Base-by-base conservation (phyloP, 2,329 filamentous ascomycete genomes). In the Pleomassaria siparia region DNA sequence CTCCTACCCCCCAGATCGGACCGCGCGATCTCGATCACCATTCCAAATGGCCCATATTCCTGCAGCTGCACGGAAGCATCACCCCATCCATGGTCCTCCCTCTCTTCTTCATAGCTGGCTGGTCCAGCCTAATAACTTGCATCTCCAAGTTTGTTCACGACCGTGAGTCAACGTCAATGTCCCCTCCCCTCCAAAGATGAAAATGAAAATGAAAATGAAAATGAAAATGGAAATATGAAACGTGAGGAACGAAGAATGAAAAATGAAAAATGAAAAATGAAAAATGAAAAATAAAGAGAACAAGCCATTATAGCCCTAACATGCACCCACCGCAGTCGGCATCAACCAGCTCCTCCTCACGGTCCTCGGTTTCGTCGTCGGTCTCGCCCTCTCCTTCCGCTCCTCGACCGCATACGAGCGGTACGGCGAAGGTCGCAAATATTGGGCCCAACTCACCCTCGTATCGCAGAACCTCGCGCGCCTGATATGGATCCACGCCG, bases 401-500 rank as follows among this genome's bases (percentile, higher is more conserved):
- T 86, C 80, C 57, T 84, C 86, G 1, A 89, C 87, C 7, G 87
- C 88, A 9, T 91, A 91, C 60, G 88, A 91, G 69, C 81, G 86
- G 63, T 71, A 71, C 51, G 68, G 75, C 79, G 67, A 85, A 53
- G 86, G 62, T 72, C 78, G 59, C 77, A 90, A 74, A 74, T 83
- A 65, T 74, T 94, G 57, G 88, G 82, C 58, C 2, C 73, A 76
- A 46, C 66, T 84, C 29, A 74, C 75, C n/a, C 74, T 83, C 26
- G 74, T 74, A 8, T 77, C 77, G 2, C 79, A 82, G 43, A 82
- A 79, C 43, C 69, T 85, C 18, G 77, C 81, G 3, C 85, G 91
- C n/a, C 76, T 88, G n/a, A 89, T 94, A 63, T 96, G 91, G 91
- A 79, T 96, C 30, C 88, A 95, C 58, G 78, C 81, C 5, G 67